These are phyloP conservation scores for Eucalyptus pumila DNA, from an alignment of 345 rosid genomes.

Conservation along the genomic window DNA sequence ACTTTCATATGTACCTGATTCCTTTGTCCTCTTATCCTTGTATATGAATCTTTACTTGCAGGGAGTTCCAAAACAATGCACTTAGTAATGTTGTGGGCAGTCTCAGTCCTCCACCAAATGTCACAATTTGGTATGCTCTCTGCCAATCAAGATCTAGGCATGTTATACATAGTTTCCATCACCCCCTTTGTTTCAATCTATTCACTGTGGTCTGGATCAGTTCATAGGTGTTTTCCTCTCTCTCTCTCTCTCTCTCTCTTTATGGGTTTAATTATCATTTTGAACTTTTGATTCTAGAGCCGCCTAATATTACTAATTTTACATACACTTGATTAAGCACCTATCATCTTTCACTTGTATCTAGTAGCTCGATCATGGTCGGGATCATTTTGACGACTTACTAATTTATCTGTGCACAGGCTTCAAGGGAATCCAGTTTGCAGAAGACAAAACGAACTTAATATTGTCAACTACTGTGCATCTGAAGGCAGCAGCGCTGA, in stretches of 20 bases:
- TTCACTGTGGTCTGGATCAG: neutral
- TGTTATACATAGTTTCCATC: neutral
- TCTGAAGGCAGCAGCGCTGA: neutral
- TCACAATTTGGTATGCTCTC: slow-evolving; percentile 25
- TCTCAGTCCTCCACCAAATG: slow-evolving; percentile 36
- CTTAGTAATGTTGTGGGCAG: slow-evolving; percentile 25
- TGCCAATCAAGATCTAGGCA: neutral
- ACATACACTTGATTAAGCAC: neutral
- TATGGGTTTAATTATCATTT: neutral
- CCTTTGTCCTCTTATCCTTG: neutral
- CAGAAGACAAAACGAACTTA: slow-evolving; percentile 10
- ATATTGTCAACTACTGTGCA: slow-evolving; percentile 27
- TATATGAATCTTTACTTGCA: neutral
- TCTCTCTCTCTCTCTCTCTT: neutral
- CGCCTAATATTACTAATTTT: neutral
- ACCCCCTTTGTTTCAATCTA: neutral
- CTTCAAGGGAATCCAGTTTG: slow-evolving; percentile 55
- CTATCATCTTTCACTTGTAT: neutral
- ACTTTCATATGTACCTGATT: neutral
- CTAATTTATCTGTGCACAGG: slow-evolving; percentile 11
- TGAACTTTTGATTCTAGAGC: neutral
- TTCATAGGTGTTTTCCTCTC: neutral
- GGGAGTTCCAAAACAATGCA: slow-evolving; percentile 39
- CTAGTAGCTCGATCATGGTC: neutral
- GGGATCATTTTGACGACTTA: neutral